Base-by-base conservation (phyloP, 2,329 filamentous ascomycete species). In the Magnaporthiopsis rhizophila region DNA sequence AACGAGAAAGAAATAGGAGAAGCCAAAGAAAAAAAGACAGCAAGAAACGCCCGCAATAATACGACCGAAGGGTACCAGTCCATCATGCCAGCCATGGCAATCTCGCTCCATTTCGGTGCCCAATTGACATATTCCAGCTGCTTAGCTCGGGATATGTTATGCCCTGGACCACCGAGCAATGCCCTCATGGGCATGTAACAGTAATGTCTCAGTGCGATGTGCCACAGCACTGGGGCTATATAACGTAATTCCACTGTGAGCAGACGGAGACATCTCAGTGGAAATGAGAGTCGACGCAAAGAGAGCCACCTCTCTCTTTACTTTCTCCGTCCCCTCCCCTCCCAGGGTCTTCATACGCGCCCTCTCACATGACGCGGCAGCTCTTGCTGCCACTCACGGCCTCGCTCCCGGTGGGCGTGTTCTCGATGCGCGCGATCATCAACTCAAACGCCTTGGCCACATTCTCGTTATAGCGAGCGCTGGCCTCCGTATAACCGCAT, bases 401-500 rank as follows among this genome's bases (percentile, higher is more conserved):
- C 78, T 97, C 91, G 71, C 88, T 88, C 1, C 94, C 93, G 74
- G 96, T 96, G 78, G 96, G 90, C 32, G 89, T 88, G 78, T 96
- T 96, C 79, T 99, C 95, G 68, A 99, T 93, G 80, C 98, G 91
- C 61, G 85, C 91, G 71, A 99, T 92, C 81, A 99, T 89, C 68
- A 96, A 83, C 78, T 98, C 94, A 74, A 99, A 99, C 2, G 92
- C 91, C 76, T 92, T 93, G 70, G 84, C 83, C 61, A 99, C 95
- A 74, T 98, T 97, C 79, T 93, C 91, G 76, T 97, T 93, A 78
- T 95, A 96, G 65, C 93, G 86, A 34, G 95, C 95, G 73, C 91
- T 96, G 64, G 95, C 92, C 79, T 99, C 95, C 61, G 92, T 97
- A 86, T 92, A 97, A 53, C 89, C 92, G 77, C 94, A 98, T 68